A percentile compares a stretch with the other conserved stretches of the same genome.
Conservation (phyloP, 768 basidiomycete genomes). For the Leccinum arenicola region DNA sequence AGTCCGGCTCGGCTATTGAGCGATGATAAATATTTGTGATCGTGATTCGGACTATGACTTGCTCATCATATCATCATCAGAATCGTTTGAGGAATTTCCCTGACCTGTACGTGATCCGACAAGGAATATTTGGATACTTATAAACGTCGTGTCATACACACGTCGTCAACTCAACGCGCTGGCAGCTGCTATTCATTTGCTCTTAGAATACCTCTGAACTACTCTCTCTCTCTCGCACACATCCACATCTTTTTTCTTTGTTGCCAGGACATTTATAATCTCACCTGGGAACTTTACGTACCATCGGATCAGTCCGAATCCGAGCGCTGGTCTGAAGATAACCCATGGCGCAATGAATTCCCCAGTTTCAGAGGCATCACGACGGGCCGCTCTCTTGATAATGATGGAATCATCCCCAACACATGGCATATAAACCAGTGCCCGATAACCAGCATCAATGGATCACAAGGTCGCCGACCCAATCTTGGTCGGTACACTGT, state of each 20-base stretch:
- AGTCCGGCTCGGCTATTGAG: not conserved
- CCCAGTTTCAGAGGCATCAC: not conserved
- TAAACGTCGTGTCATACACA: not conserved
- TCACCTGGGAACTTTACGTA: not conserved
- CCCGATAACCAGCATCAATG: not conserved
- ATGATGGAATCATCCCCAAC: not conserved
- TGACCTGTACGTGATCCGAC: conserved; percentile 2
- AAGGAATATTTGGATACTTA: not conserved
- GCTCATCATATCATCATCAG: not conserved
- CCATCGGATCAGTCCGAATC: not conserved
- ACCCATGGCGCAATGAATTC: not conserved
- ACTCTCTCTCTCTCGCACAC: no score
- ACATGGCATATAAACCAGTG: not conserved
- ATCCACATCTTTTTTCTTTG: not conserved
- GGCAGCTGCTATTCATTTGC: not conserved
- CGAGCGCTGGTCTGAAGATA: not conserved
- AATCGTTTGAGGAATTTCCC: not conserved
- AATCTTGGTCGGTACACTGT: not conserved
- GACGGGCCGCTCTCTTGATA: not conserved
- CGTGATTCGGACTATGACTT: not conserved
- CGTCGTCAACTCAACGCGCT: not conserved
- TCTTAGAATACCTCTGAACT: not conserved
- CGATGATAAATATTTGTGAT: not conserved
- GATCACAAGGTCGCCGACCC: not conserved
- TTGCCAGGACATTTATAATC: not conserved